phyloP scores from a whole-genome alignment of 305 asterid species.

The Andrographis paniculata region DNA sequence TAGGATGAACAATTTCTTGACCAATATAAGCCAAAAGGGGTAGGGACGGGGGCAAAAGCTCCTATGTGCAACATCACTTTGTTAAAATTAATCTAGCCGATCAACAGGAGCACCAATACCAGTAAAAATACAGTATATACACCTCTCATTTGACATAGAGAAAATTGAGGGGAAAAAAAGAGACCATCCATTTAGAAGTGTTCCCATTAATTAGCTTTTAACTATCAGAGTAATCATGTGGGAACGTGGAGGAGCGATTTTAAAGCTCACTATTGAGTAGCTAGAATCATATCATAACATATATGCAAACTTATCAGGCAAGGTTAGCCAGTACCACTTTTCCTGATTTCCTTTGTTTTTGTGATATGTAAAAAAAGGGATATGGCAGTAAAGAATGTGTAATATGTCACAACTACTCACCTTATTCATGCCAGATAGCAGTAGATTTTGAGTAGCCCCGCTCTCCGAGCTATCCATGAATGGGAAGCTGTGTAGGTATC shows the following conservation, averaged over 20 bases:
- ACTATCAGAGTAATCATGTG: too few relatives aligned
- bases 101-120: too few relatives aligned
- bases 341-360: background rate
- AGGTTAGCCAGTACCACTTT: background rate
- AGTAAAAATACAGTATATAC: too few relatives aligned
- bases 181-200: too few relatives aligned
- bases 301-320: background rate
- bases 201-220: too few relatives aligned
- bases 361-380: background rate
- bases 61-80: too few relatives aligned
- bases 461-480: slow-evolving; percentile 95
- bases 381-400: background rate
- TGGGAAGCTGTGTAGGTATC: slow-evolving; percentile 93
- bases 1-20: background rate
- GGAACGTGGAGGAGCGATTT: background rate
- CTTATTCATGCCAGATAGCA: slow-evolving; percentile 81
- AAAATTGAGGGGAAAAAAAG: too few relatives aligned
- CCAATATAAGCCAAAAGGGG: too few relatives aligned
- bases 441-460: slow-evolving; percentile 85
- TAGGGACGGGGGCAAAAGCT: too few relatives aligned
- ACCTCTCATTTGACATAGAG: too few relatives aligned
- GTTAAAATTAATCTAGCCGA: too few relatives aligned
- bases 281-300: background rate
- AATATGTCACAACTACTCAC: slow-evolving; percentile 29
- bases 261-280: background rate